A percentile compares a stretch with the other conserved stretches of the same genome.
These are phyloP conservation scores for Sungouiozyma intestinalis DNA, from an alignment of 805 yeast species.

Conservation along the genomic window DNA sequence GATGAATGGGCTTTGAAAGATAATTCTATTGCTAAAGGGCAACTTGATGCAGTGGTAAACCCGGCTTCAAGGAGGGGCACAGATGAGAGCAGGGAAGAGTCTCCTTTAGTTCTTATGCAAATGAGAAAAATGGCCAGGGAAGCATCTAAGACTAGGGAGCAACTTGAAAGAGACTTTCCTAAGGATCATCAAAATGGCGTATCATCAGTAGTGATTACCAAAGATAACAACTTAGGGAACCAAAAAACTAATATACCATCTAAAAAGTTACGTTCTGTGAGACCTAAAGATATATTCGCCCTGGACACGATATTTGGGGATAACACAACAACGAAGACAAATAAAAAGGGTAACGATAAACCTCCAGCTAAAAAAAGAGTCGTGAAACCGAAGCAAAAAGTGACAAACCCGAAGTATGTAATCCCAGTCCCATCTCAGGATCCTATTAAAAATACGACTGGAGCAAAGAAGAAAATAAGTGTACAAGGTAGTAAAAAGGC, in stretches of 20 bases:
- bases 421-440: conserved; percentile 14
- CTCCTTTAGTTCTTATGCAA: conserved; percentile 17
- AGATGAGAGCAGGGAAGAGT: conserved; percentile 10
- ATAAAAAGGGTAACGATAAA: neutral
- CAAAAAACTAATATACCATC: conserved; percentile 1
- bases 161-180: conserved; percentile 8
- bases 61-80: neutral
- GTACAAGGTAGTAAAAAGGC: conserved; percentile 1
- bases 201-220: conserved; percentile 12
- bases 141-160: conserved; percentile 10
- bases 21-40: neutral
- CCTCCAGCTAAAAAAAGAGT: conserved; percentile 1
- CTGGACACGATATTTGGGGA: conserved; percentile 19
- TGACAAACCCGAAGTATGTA: neutral
- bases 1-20: neutral
- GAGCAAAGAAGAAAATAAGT: neutral
- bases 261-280: conserved; percentile 5
- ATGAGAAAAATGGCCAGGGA: conserved; percentile 16
- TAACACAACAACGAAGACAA: neutral
- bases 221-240: conserved; percentile 1
- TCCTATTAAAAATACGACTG: neutral
- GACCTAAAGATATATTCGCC: conserved; percentile 14
- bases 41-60: neutral
- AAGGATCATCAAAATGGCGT: conserved; percentile 2
- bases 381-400: neutral